These are phyloP conservation scores for Hymenoscyphus occultus DNA, from an alignment of 2,329 filamentous ascomycete species.

Conservation along the genomic window DNA sequence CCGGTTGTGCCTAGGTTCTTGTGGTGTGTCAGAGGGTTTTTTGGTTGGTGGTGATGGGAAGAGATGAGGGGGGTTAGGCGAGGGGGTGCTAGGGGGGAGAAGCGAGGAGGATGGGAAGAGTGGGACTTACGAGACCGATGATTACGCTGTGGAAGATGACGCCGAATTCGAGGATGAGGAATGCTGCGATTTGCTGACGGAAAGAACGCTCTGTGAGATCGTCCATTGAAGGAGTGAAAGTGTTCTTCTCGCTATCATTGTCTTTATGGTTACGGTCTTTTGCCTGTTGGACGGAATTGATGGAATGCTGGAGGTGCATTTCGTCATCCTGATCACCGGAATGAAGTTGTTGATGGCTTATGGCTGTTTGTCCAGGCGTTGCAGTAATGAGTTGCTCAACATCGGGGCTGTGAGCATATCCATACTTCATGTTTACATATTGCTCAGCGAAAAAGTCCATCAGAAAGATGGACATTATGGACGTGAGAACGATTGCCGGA, in stretches of 20 bases:
- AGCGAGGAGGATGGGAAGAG: background rate
- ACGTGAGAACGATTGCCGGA: constrained; percentile 49
- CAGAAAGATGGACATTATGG: constrained; percentile 53
- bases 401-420: constrained; percentile 23
- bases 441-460: constrained; percentile 59
- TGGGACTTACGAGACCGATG: constrained; percentile 47
- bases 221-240: constrained; percentile 5
- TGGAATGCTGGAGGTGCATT: constrained; percentile 1
- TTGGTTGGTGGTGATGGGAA: background rate
- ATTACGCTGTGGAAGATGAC: constrained; percentile 64
- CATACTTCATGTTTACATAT: constrained; percentile 39
- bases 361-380: background rate
- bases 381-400: constrained; percentile 31
- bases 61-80: background rate
- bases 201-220: constrained; percentile 37
- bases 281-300: constrained; percentile 24
- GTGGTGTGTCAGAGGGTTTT: background rate
- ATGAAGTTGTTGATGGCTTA: constrained; percentile 41
- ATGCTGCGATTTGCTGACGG: constrained; percentile 44
- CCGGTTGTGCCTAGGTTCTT: constrained; percentile 55
- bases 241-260: constrained; percentile 20
- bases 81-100: background rate
- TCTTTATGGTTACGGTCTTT: constrained; percentile 16
- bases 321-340: constrained; percentile 38
- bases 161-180: constrained; percentile 43